Evolutionary conservation across 2,329 filamentous ascomycete species (phyloP), one percentile per base, ranked within the genome.

Genomic region (Arthrocladium fulminans): DNA sequence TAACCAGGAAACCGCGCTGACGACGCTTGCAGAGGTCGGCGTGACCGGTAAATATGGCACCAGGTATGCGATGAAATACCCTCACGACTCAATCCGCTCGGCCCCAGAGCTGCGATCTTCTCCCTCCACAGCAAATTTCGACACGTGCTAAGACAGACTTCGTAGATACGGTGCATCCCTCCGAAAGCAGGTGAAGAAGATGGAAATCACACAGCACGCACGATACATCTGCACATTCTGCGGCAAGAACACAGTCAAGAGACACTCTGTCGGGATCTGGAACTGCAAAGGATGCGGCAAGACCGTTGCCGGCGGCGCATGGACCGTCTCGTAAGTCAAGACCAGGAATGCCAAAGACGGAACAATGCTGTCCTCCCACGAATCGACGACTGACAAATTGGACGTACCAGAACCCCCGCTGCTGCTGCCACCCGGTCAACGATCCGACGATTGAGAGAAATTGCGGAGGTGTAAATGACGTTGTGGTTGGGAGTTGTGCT

Each of bases 101-200:
- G 23, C n/a, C 22, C 4, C 24, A 25, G 12, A 19, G 15, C 39
- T 23, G 39, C 22, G 24, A 40, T n/a, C 20, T 23, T 41, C 17
- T 25, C 12, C 10, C 3, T 5, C 12, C 12, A 25, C 22, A 2
- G 8, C 20, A 17, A 20, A 23, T 17, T 13, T 23, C 3, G 35
- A 30, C n/a, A 12, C 15, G 29, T 32, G 13, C 44, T 48, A 23
- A 41, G 19, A 30, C 19, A 13, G 22, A 12, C 9, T 13, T n/a
- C 27, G 53, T 63, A 90, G 88, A 81, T 94, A 94, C 76, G 92
- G 90, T 89, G 90, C 92, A 71, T 97, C 92, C 67, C 88, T 97
- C 75, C 88, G 89, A 77, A 97, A 97, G 83, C 89, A 88, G 73
- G 84, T 92, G 70, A 97, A 97, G 88, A 96, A 96, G 86, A 95